Base-by-base conservation (phyloP, 805 yeast species). In the Candida nonsorbophila region DNA sequence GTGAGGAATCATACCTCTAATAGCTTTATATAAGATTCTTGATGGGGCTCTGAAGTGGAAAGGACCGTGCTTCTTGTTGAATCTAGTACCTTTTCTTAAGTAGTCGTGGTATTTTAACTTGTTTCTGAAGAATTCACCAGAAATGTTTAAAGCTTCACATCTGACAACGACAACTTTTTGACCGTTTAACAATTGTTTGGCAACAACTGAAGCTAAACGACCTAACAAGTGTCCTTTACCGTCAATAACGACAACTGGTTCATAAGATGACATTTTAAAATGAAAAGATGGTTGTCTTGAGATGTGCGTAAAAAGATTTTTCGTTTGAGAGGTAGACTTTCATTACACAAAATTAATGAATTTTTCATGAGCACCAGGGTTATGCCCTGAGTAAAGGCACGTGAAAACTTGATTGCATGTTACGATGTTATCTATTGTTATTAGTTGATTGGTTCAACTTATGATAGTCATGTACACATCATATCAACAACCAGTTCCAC, bases 1-100 rank as follows among this genome's bases (percentile, higher is more conserved):
- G 88, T 92, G 97, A 67, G 96, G 76, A 61, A 92, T 75, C 99
- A 92, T 92, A 76, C 99, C 99, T 69, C 95, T 84, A 68, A 92
- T 72, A 62, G 99, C 97, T 84, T 92, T 92, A 94, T 88, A 88
- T 74, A 92, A 87, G 74, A 92, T 90, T 77, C 97, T 87, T 46
- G 97, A 88, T 71, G 99, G 99, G 46, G 99, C 99, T 76, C 97
- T 92, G 95, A 92, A 92, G 72, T 92, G 99, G 97, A 90, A 92
- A 63, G 97, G 97, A 77, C 98, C 99, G 70, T 87, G 83, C 62
- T 78, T 82, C 77, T 87, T 87, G 95, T 92, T 92, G 88, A 70
- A 92, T 76, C 95, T 84, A 66, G 98, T 88, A 59, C 94, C 84
- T 82, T 92, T 92, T 82, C 98, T 88, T 73, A 92, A 83, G 87